Percentiles rank a stretch among this genome's conserved stretches.
Evolutionary conservation across 1,284 basidiomycete genomes (phyloP).

Genomic region (Phenoliferia sp.): DNA sequence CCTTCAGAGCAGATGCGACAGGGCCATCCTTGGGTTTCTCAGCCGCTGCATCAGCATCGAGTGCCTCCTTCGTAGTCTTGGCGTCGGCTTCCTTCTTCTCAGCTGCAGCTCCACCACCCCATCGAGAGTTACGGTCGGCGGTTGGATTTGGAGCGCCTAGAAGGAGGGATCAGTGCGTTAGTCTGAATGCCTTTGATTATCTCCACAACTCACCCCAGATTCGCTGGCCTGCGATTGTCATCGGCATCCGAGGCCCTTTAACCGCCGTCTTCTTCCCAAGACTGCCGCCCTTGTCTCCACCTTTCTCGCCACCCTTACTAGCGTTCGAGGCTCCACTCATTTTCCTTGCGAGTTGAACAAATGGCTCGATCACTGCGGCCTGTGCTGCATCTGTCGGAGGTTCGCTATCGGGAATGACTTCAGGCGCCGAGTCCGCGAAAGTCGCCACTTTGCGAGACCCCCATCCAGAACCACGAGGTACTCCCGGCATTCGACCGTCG

Average conservation of each 20-base stretch:
- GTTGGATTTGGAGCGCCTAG: slow-evolving; percentile 18
- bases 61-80: background rate
- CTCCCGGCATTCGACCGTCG: background rate
- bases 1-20: background rate
- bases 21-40: background rate
- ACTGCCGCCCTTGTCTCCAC: background rate
- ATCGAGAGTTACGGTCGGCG: background rate
- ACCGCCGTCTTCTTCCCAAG: background rate
- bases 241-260: slow-evolving; percentile 19
- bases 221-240: background rate
- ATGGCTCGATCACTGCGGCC: background rate
- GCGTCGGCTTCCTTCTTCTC: background rate
- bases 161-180: accelerated
- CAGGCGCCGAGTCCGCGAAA: background rate
- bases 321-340: background rate
- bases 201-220: slow-evolving; percentile 21
- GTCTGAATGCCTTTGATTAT: too few relatives aligned
- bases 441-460: background rate
- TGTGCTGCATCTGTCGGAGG: background rate
- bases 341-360: slow-evolving; percentile 11
- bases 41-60: background rate
- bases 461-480: background rate
- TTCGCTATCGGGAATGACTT: background rate
- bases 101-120: background rate
- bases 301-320: background rate